A percentile compares a stretch with the other conserved stretches of the same genome.
These are phyloP conservation scores for Saururus chinensis DNA, from an alignment of 164 flowering plant genomes.

Conservation along the genomic window DNA sequence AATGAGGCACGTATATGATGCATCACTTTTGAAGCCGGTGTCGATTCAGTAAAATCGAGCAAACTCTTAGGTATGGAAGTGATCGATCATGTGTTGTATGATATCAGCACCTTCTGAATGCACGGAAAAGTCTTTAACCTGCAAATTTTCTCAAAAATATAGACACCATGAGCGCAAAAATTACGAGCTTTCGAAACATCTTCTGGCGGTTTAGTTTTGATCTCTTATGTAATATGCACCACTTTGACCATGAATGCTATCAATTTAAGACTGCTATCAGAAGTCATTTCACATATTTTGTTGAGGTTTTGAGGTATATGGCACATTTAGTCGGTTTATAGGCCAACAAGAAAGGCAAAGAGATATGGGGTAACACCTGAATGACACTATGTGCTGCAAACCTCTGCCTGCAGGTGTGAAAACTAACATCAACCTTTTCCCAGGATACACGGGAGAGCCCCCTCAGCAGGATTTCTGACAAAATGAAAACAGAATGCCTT, in stretches of 20 bases:
- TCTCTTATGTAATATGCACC: background rate
- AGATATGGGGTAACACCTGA: constrained; percentile 41
- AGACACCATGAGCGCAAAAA: background rate
- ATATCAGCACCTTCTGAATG: constrained; percentile 88
- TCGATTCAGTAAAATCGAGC: too few relatives aligned
- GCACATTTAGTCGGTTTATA: background rate
- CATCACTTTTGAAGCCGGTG: too few relatives aligned
- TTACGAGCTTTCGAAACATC: background rate
- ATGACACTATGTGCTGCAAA: constrained; percentile 92
- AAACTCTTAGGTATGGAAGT: constrained; percentile 36
- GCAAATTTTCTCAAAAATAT: constrained; percentile 5
- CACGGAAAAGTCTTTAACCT: constrained; percentile 61
- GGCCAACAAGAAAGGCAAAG: constrained; percentile 1
- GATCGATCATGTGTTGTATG: constrained; percentile 83
- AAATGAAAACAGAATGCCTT: background rate
- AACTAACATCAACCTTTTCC: constrained; percentile 98
- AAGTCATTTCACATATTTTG: background rate
- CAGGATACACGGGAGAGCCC: constrained; percentile 79
- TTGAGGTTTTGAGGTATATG: background rate
- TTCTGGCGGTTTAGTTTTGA: too few relatives aligned
- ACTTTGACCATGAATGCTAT: background rate
- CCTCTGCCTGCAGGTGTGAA: constrained; percentile 56
- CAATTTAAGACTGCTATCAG: background rate
- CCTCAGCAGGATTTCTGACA: constrained; percentile 59
- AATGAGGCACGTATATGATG: too few relatives aligned